Evolutionary conservation across 345 rosid genomes (phyloP).

Genomic region (Salix udensis): DNA sequence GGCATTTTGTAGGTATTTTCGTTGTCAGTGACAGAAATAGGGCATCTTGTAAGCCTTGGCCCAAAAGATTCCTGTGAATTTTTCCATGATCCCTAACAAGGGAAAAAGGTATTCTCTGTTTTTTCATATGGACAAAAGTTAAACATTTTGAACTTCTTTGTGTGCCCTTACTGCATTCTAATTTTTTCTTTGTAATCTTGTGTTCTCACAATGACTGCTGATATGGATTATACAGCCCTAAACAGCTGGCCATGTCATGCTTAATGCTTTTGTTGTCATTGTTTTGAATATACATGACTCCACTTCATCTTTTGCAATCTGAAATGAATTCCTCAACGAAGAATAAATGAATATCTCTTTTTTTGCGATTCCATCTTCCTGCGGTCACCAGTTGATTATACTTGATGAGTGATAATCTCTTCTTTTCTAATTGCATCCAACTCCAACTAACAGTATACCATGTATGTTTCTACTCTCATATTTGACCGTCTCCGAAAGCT

Average conservation of each 20-base stretch:
- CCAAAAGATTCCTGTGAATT: slow-evolving; percentile 72
- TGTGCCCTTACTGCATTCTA: background rate
- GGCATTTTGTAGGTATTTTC: slow-evolving; percentile 76
- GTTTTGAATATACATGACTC: background rate
- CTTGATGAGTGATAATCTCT: background rate
- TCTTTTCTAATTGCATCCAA: background rate
- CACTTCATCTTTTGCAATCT: background rate
- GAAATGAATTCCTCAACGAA: background rate
- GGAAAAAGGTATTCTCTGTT: slow-evolving; percentile 59
- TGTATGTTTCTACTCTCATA: background rate
- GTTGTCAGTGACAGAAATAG: slow-evolving; percentile 75
- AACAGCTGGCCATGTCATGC: background rate
- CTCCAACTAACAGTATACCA: background rate
- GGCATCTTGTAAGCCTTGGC: slow-evolving; percentile 64
- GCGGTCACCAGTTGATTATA: background rate
- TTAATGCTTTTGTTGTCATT: background rate
- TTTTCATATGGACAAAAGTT: background rate
- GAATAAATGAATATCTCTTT: background rate
- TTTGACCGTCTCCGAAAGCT: background rate
- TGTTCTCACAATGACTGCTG: background rate
- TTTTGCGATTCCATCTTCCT: background rate
- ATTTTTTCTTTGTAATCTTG: background rate
- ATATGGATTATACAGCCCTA: background rate
- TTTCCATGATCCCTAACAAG: slow-evolving; percentile 78
- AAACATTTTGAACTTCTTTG: background rate